Percentiles rank a stretch among this genome's conserved stretches.
Conservation (phyloP, 345 rosid species). For the Ricinus communis region DNA sequence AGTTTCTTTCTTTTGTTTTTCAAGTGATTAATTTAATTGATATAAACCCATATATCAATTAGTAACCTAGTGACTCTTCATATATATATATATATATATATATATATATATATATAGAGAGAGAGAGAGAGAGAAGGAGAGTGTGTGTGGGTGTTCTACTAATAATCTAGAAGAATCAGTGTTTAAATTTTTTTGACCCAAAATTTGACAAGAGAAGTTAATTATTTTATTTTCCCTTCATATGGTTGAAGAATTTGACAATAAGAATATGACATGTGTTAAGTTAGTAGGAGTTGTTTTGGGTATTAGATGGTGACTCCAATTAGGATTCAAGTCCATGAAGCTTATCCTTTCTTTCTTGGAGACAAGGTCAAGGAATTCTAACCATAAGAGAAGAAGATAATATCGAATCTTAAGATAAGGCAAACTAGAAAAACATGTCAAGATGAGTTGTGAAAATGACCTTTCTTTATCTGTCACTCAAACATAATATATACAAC, state of each 20-base stretch:
- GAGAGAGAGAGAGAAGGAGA: too few species aligned
- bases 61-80: too few species aligned
- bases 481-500: neutral
- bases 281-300: neutral
- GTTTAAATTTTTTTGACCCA: neutral
- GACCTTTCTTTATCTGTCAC: neutral
- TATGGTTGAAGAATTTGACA: neutral
- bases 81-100: too few species aligned
- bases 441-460: slow-evolving; percentile 14
- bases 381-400: slow-evolving; percentile 27
- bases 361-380: slow-evolving; percentile 4
- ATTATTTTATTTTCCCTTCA: neutral
- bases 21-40: too few species aligned
- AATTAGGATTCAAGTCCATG: neutral
- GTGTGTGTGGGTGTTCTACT: too few species aligned
- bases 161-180: neutral
- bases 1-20: too few species aligned
- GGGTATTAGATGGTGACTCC: slow-evolving; percentile 6
- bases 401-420: slow-evolving; percentile 31
- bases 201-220: neutral
- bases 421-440: slow-evolving; percentile 16
- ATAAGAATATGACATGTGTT: neutral
- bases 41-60: too few species aligned
- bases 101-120: too few species aligned
- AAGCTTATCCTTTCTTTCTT: slow-evolving; percentile 19